Percentiles rank a stretch among this genome's conserved stretches.
These are phyloP conservation scores for Lactarius evosmus DNA, from an alignment of 768 basidiomycete genomes.

Conservation along the genomic window DNA sequence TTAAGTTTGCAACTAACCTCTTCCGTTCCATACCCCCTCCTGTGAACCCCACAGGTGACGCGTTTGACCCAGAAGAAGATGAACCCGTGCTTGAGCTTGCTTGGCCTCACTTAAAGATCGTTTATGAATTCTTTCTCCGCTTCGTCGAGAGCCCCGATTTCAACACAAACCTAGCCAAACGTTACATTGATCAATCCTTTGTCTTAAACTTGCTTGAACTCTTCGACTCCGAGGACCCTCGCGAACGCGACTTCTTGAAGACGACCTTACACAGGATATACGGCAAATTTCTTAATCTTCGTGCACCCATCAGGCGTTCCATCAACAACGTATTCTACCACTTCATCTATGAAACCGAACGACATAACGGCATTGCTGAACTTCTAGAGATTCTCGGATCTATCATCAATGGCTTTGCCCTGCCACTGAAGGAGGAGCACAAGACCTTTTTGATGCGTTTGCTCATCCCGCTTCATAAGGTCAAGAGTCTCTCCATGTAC, in stretches of 20 bases:
- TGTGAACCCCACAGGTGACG: slow-evolving; percentile 96
- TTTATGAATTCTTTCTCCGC: slow-evolving; percentile 99
- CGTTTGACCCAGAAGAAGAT: slow-evolving; percentile 99
- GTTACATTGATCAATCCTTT: slow-evolving; percentile 94
- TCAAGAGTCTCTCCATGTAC: slow-evolving; percentile 94
- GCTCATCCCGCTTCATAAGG: slow-evolving; percentile 95
- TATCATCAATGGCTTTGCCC: slow-evolving; percentile 98
- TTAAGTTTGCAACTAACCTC: slow-evolving; percentile 93
- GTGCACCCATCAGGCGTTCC: slow-evolving; percentile 96
- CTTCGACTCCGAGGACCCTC: slow-evolving; percentile 97
- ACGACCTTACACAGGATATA: slow-evolving; percentile 99
- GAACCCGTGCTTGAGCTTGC: slow-evolving; percentile 98
- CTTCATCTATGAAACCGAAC: slow-evolving; percentile 97
- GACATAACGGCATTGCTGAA: slow-evolving; percentile 99
- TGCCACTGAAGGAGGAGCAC: slow-evolving; percentile 98
- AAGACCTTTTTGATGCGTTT: slow-evolving; percentile 94
- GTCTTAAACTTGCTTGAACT: slow-evolving; percentile 95
- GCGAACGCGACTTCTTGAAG: slow-evolving; percentile 98
- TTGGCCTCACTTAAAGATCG: slow-evolving; percentile 99
- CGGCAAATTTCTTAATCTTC: slow-evolving; percentile 97
- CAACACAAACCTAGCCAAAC: slow-evolving; percentile 96
- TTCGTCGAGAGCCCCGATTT: slow-evolving; percentile 98
- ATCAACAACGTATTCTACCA: slow-evolving; percentile 99
- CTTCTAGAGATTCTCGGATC: slow-evolving; percentile 96
- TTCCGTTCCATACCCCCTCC: slow-evolving; percentile 99